Base-by-base conservation (phyloP, 2,329 filamentous ascomycete species). In the Fusarium bactridioides region DNA sequence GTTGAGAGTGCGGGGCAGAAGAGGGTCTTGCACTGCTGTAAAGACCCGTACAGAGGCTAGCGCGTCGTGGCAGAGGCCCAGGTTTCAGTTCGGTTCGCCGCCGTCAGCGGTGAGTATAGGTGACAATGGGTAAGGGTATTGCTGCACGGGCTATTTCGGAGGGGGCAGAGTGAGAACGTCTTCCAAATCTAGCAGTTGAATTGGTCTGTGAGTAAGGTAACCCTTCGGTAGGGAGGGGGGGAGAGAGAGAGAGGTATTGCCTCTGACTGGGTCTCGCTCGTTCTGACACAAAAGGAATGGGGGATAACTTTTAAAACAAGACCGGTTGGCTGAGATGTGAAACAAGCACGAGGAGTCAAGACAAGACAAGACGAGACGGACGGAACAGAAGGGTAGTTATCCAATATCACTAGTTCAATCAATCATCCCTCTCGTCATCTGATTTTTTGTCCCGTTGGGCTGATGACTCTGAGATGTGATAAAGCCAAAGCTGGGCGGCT, bases 61-160 rank as follows among this genome's bases (percentile, higher is more conserved):
- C 58, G 74, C 61, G 63, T 69, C 47, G 71, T 74, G 61, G 67
- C 48, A 70, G 72, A 76, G 74, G 70, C 54, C 73, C 68, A 76
- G 67, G 75, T 77, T 77, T 77, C 75, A 77, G 75, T 77, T 76
- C 74, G 71, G 73, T 56, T 77, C 74, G 70, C 70, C 66, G 75
- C 76, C 64, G 64, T 63, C 63, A 73, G 74, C 75, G 74, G 75
- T 76, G 74, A 72, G 71, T 73, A 70, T 76, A 76, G 74, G 68
- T 69, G 67, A 61, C 64, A 54, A 64, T 47, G 47, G 53, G 53
- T 60, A 69, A 69, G 75, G 75, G 65, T 73, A 65, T 73, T 37
- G 62, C 61, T 61, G 73, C 66, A 73, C 65, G 57, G 73, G 64
- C 64, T 69, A 37, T 41, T 72, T 48, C 61, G 54, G 61, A 38